Base-by-base conservation (phyloP, 2,329 filamentous ascomycete genomes). In the Intubia oerlemansii region DNA sequence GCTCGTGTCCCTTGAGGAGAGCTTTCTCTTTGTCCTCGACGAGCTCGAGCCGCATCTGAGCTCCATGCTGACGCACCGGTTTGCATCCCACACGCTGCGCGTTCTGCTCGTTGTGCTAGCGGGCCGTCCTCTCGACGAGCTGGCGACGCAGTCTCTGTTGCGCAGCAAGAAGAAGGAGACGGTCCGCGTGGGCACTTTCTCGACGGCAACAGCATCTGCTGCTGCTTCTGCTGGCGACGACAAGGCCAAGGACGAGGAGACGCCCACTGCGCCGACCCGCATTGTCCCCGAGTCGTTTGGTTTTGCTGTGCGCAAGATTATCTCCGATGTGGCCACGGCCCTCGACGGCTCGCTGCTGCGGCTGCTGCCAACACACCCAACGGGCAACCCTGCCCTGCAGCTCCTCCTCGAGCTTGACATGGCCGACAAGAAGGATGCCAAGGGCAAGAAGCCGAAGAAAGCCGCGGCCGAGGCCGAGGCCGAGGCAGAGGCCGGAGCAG, bases 81-180 rank as follows among this genome's bases (percentile, higher is more conserved):
- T 91, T 44, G 88, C 82, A 5, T 95, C 88, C 0, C 88, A 98
- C 45, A 76, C 80, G 0, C 59, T 98, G 24, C 70, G 88, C 27
- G 79, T 92, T 0, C 60, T 98, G 7, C 57, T 98, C 1, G 57
- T 93, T 4, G 71, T 95, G 1, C 58, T 98, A 5, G 79, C 85
- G 1, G 88, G 88, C 6, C 65, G 79, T 34, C 73, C 84, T 0
- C 54, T 93, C 5, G 70, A 81, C 33, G 67, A 75, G 32, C 53
- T 63, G 0, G 63, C 71, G 1, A 70, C 64, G 15, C 73, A 72
- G 46, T 71, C 72, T 1, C 54, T 91, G n/a, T 52, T 93, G 26
- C 79, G 85, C 46, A 92, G 85, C 57, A 84, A 80, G 50, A 84
- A 73, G 53, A 95, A 95, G 51, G 84, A 95, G 50, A 73, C 77